These are phyloP conservation scores for Hericium rajendrae DNA, from an alignment of 768 basidiomycete genomes.

Conservation along the genomic window DNA sequence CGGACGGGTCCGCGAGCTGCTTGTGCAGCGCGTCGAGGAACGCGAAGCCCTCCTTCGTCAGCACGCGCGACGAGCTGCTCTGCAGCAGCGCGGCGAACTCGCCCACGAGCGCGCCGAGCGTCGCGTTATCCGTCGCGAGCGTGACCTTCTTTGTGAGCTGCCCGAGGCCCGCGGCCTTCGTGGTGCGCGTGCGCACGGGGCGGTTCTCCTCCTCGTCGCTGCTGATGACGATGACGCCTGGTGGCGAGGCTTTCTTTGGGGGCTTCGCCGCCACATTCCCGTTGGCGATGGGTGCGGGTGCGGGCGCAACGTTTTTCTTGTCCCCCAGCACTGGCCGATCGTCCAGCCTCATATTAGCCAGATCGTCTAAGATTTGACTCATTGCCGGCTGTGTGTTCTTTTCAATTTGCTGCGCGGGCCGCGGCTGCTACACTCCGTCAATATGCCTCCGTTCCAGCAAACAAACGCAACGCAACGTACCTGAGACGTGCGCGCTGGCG, in stretches of 20 bases:
- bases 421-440: slow-evolving; percentile 8
- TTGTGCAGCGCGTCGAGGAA: slow-evolving; percentile 65
- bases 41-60: slow-evolving; percentile 61
- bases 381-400: not conserved
- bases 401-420: slow-evolving; percentile 26
- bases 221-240: slow-evolving; percentile 39
- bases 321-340: slow-evolving; percentile 10
- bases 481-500: slow-evolving; percentile 11
- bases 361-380: slow-evolving; percentile 2
- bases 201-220: slow-evolving; percentile 25
- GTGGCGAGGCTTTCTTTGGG: slow-evolving; percentile 1
- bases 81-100: slow-evolving; percentile 58
- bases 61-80: slow-evolving; percentile 51
- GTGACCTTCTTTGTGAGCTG: slow-evolving; percentile 35
- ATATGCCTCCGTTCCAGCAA: not conserved
- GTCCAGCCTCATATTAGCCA: slow-evolving; percentile 5
- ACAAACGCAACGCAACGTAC: slow-evolving; percentile 13
- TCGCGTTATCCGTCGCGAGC: slow-evolving; percentile 42
- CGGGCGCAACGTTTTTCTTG: slow-evolving; percentile 9
- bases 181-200: slow-evolving; percentile 23
- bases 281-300: not conserved
- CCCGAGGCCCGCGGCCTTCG: slow-evolving; percentile 46
- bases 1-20: slow-evolving; percentile 61
- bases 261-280: slow-evolving; percentile 5
- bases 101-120: slow-evolving; percentile 42